These are phyloP conservation scores for Solanum corneliomulleri DNA, from an alignment of 257 asterid species.

Conservation along the genomic window DNA sequence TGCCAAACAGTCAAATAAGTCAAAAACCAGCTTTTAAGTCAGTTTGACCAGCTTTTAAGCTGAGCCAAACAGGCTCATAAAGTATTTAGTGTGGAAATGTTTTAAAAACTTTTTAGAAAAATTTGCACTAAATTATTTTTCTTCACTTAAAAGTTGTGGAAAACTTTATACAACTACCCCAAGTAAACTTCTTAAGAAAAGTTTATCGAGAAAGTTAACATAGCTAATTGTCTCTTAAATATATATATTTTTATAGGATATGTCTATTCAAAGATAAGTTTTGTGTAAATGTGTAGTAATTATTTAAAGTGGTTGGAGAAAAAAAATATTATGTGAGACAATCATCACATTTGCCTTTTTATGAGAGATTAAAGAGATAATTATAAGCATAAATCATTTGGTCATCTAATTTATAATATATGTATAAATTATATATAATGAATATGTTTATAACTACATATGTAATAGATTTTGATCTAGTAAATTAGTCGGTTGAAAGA, in stretches of 20 bases:
- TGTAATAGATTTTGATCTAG: too few relatives aligned
- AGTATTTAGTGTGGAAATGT: background rate
- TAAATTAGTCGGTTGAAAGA: background rate
- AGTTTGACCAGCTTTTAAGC: too few relatives aligned
- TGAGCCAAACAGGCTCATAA: too few relatives aligned
- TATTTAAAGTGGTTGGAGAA: background rate
- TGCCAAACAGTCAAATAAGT: too few relatives aligned
- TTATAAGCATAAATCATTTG: too few relatives aligned
- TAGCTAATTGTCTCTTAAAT: background rate
- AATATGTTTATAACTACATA: too few relatives aligned
- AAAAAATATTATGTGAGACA: background rate
- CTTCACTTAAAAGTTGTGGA: background rate
- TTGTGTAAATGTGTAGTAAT: background rate
- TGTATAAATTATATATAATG: too few relatives aligned
- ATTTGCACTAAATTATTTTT: background rate
- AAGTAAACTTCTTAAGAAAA: background rate
- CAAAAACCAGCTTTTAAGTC: too few relatives aligned
- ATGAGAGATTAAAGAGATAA: background rate
- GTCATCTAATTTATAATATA: background rate
- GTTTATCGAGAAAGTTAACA: background rate
- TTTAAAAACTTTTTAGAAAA: background rate
- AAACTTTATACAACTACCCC: background rate
- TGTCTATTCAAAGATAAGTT: background rate
- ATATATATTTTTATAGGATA: background rate
- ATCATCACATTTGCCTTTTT: background rate